Evolutionary conservation across 768 basidiomycete species (phyloP).

Genomic region (Macrolepiota albuminosa): DNA sequence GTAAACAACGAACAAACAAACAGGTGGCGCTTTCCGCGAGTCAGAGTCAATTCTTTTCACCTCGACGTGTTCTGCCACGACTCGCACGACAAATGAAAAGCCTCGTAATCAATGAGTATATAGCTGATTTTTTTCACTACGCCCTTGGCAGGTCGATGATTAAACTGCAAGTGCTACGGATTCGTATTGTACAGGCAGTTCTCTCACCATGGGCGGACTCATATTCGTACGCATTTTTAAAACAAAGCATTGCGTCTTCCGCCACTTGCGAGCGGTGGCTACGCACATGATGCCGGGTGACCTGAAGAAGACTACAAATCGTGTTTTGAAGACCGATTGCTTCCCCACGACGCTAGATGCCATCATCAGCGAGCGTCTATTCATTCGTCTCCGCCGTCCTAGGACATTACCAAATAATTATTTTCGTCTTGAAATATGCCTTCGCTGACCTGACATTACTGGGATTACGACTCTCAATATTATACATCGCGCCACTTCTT

Average conservation of each 20-base stretch:
- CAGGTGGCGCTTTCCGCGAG: conserved; percentile 14
- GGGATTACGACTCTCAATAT: not conserved
- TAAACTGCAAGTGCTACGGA: not conserved
- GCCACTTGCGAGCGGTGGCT: not conserved
- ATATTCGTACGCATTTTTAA: not conserved
- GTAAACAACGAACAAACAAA: conserved; percentile 27
- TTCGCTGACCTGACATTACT: not conserved
- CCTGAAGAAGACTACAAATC: not conserved
- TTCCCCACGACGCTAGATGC: not conserved
- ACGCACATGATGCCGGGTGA: not conserved
- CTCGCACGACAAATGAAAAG: not conserved
- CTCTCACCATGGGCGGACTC: not conserved
- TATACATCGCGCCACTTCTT: not conserved
- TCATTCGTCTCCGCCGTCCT: not conserved
- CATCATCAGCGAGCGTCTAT: conserved; percentile 6
- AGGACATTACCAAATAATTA: conserved; percentile 7
- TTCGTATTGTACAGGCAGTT: not conserved
- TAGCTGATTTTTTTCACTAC: not conserved
- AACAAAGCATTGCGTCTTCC: not conserved
- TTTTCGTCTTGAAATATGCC: not conserved
- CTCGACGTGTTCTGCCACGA: not conserved
- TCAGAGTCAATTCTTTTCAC: not conserved
- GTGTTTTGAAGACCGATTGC: not conserved
- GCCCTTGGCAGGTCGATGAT: not conserved
- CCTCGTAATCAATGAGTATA: not conserved